Base-by-base conservation (phyloP, 1,139 yeast species). In the Sugiyamaella japonica region DNA sequence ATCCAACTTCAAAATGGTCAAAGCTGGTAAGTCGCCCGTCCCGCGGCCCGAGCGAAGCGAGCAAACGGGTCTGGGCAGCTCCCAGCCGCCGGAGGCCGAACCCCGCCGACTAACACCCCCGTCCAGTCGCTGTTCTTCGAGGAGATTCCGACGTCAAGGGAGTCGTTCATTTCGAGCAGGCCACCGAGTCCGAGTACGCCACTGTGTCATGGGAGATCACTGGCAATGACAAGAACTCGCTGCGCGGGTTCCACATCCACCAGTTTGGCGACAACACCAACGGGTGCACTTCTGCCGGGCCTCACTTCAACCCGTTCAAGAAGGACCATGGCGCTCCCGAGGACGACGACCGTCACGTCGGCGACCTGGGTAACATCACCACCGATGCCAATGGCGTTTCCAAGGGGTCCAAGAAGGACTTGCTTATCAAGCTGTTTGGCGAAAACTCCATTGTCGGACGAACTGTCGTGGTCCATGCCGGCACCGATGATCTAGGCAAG, bases 281-380 rank as follows among this genome's bases (percentile, higher is more conserved):
- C 73, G 98, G 99, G 61, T 91, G 98, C 78, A 90, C 97, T 59
- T 89, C 97, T 63, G 98, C 99, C 56, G 99, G 99, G 69, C 97
- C 97, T 58, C 99, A 93, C 78, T 91, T 89, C 84, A 93, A 93
- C 82, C 98, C 98, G 63, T 87, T 86, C 73, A 78, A 82, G 64
- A 85, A 86, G 79, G 82, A 83, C 64, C 99, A 93, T 75, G 99
- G 99, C 76, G 90, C 95, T 58, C 97, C 97, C 74, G 85, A 83
- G 69, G 96, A 86, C 69, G 89, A 83, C 65, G 77, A 70, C 66
- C 88, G 99, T 80, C 99, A 93, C 77, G 96, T 88, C 68, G 99
- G 99, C 75, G 99, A 93, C 75, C 79, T 93, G 74, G 99, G 98
- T 73, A 93, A 93, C 83, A 78, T 93, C 73, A 71, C 84, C 67